Evolutionary conservation across 768 basidiomycete genomes (phyloP), one percentile per base, ranked within the genome.

Genomic region (Mrakia hoshinonis): DNA sequence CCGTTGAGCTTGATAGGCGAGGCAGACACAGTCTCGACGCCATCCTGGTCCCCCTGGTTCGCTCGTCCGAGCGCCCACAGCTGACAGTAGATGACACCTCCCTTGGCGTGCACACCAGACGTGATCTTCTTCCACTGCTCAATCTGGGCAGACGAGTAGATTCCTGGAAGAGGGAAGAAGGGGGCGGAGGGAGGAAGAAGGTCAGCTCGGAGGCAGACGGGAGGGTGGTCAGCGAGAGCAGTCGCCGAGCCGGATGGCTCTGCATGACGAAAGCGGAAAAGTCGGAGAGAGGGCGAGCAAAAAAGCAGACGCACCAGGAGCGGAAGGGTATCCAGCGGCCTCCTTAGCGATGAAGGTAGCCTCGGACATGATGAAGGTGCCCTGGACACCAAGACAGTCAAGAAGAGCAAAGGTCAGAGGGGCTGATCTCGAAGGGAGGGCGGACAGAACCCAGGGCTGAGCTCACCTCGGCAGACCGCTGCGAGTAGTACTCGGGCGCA

Each of bases 351-450:
- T 83, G 65, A 83, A 79, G 1, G 85, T 85, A 0, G 81, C 86
- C 77, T 89, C 87, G 1, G 85, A 78, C 68, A 89, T 82, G 31
- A 80, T 66, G 12, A 88, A 78, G 0, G 84, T 86, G 0, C 86
- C 86, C 0, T 55, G 22, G 67, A n/a, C 7, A 26, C 31, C 4
- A 22, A 29, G 34, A 29, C 31, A 22, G 65, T 12, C 29, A 3
- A 31, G n/a, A 9, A 66, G 18, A 48, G 18, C 4, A 48, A 26
- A n/a, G 12, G 31, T 22, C 5, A 29, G 65, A 15, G 39, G 36
- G 36, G 10, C 31, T n/a, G 39, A 64, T 22, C 39, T 38, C 9
- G 20, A 64, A 11, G 29, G 38, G 15, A 26, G n/a, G 18, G 24
- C 36, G 48, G 15, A 26, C 43, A 15, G 38, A 63, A 63, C 24